Evolutionary conservation across 805 yeast genomes (phyloP), one percentile per base, ranked within the genome.

Genomic region (Ogataea siamensis): DNA sequence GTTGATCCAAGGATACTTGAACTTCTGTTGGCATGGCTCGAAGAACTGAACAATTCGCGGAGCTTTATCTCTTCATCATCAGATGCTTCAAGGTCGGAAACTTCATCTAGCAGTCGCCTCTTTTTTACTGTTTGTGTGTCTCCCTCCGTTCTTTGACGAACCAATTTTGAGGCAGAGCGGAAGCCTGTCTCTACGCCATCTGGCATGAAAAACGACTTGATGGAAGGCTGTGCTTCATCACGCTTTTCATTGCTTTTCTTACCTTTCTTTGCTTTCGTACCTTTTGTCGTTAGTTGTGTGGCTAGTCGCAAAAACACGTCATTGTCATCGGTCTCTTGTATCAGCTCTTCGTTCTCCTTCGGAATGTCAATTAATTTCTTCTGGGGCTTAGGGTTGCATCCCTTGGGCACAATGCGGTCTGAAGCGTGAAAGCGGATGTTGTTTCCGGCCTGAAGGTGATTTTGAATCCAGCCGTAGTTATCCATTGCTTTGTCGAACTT

Each of bases 401-500:
- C 64, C 1, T 55, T 44, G 0, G 97, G 97, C 1, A 93, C 47
- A 6, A 93, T 83, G 37, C 95, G 63, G 45, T 77, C 83, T 20
- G 80, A 76, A 7, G 62, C 61, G 22, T 64, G 65, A 49, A 74
- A 69, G 4, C 60, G 62, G 22, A 73, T 61, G 26, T 68, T 50
- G 15, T 62, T 68, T 16, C 74, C 73, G 24, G 64, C 30, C 57
- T 72, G 70, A 22, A 87, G 81, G 45, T 77, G 78, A 34, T 72
- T 71, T 53, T 93, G 97, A 28, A 93, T 78, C 55, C 73, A 75
- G 42, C 76, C 76, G 58, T 93, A 91, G 18, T 88, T 93, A 19
- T 73, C 82, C 83, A 87, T 78, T 0, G 98, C 89, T 49, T 80
- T 76, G 30, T 83, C 85, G 56, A 87, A 86, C 55, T 91, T 94